Conservation (phyloP, 1,284 basidiomycete species). For the Phylloboletellus chloephorus region DNA sequence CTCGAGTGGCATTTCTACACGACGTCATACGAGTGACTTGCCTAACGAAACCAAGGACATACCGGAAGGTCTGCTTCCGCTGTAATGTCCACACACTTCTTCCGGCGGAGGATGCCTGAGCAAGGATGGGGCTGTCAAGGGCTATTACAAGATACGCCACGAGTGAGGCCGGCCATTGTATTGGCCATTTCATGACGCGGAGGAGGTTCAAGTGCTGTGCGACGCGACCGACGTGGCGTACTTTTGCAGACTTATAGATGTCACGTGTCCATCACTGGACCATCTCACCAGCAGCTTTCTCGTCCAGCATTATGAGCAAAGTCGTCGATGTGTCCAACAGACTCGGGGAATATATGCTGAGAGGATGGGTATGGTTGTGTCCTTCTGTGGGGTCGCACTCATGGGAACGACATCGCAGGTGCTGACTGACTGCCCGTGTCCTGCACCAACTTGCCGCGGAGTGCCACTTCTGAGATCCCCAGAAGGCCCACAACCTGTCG, state of each 20-base stretch:
- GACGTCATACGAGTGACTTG: conserved; percentile 3
- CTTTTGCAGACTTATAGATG: neutral
- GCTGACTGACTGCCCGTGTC: conserved; percentile 60
- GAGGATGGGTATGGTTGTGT: conserved; percentile 59
- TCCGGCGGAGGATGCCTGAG: conserved; percentile 29
- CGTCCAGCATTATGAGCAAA: conserved; percentile 39
- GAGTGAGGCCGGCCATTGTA: conserved; percentile 54
- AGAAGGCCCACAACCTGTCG: conserved; percentile 39
- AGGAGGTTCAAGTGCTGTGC: neutral
- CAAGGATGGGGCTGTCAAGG: conserved; percentile 41
- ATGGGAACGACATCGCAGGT: conserved; percentile 39
- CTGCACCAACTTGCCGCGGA: conserved; percentile 45
- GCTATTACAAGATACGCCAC: conserved; percentile 43
- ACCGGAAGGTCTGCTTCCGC: conserved; percentile 61
- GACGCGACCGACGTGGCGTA: conserved; percentile 4
- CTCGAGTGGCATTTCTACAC: conserved; percentile 60
- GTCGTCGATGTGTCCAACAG: conserved; percentile 51
- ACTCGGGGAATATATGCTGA: conserved; percentile 68
- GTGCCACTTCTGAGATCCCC: conserved; percentile 69
- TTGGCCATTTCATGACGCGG: conserved; percentile 58
- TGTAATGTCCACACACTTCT: conserved; percentile 51
- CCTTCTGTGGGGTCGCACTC: conserved; percentile 1
- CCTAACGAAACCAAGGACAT: conserved; percentile 18
- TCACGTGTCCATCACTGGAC: conserved; percentile 23
- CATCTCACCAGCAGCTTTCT: neutral